These are phyloP conservation scores for Agroathelia rolfsii DNA, from an alignment of 1,284 basidiomycete genomes.

Conservation along the genomic window DNA sequence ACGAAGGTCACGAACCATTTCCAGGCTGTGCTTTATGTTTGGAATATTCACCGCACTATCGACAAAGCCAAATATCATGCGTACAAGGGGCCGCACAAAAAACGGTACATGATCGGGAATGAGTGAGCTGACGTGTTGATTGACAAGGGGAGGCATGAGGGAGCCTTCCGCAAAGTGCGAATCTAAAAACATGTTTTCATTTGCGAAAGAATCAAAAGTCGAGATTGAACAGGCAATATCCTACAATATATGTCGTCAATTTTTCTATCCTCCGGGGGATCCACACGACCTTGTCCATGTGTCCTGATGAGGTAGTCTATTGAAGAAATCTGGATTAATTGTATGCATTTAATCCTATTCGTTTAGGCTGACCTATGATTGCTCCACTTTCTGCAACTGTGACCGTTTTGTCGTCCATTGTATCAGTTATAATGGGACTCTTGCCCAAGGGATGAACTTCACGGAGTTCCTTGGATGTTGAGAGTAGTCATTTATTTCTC, in stretches of 20 bases:
- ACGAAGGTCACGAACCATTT: conserved; percentile 18
- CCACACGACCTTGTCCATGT: conserved; percentile 13
- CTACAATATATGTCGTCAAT: conserved; percentile 24
- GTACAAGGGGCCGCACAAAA: conserved; percentile 25
- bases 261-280: conserved; percentile 14
- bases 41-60: conserved; percentile 19
- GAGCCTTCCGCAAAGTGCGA: conserved; percentile 31
- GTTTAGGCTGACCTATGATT: conserved; percentile 21
- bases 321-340: conserved; percentile 12
- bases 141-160: conserved; percentile 27
- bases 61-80: conserved; percentile 20
- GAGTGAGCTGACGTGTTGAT: conserved; percentile 23
- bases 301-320: conserved; percentile 26
- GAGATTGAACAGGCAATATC: conserved; percentile 3
- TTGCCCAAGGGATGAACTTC: conserved; percentile 26
- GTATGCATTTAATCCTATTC: conserved; percentile 7
- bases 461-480: conserved; percentile 21
- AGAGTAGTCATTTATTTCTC: no score
- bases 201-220: neutral
- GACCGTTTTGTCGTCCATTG: conserved; percentile 16
- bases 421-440: conserved; percentile 25
- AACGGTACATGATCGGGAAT: conserved; percentile 25
- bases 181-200: no score
- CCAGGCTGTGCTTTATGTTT: conserved; percentile 20
- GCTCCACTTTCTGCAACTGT: conserved; percentile 26